Evolutionary conservation across 176 grass and related monocot species (phyloP).

Genomic region (Cenchrus americanus): DNA sequence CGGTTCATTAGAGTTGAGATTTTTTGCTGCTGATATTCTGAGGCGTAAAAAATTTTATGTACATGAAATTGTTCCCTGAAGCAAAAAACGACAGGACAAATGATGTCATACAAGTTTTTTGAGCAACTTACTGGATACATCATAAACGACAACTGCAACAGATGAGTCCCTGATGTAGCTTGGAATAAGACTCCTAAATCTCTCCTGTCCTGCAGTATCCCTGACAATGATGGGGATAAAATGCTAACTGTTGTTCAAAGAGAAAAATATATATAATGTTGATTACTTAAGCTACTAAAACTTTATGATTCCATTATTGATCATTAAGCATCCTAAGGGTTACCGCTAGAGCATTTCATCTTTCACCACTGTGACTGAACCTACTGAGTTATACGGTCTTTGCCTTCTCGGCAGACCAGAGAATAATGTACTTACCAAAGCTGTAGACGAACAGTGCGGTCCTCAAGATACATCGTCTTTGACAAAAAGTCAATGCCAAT

Average conservation of each 20-base stretch:
- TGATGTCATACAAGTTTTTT: slow-evolving; percentile 43
- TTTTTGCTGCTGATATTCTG: neutral
- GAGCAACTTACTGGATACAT: slow-evolving; percentile 26
- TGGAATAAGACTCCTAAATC: slow-evolving; percentile 79
- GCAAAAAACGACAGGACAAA: neutral
- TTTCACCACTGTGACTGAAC: slow-evolving; percentile 2
- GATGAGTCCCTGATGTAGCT: slow-evolving; percentile 74
- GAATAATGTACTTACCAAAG: slow-evolving; percentile 53
- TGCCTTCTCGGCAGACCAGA: neutral
- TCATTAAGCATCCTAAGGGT: neutral
- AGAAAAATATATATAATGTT: neutral
- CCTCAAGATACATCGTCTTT: slow-evolving; percentile 77
- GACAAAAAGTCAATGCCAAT: slow-evolving; percentile 77
- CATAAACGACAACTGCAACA: slow-evolving; percentile 37
- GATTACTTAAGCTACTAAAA: neutral
- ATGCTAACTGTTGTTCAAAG: neutral
- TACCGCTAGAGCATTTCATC: neutral
- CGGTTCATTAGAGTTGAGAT: neutral
- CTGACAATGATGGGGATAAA: slow-evolving; percentile 32
- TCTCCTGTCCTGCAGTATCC: slow-evolving; percentile 84
- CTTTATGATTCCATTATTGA: neutral
- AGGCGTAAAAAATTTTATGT: neutral
- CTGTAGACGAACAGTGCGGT: slow-evolving; percentile 64
- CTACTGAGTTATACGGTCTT: neutral
- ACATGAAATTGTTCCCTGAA: neutral